phyloP scores from a whole-genome alignment of 2,329 filamentous ascomycete species.

The Colletotrichum abscissum region DNA sequence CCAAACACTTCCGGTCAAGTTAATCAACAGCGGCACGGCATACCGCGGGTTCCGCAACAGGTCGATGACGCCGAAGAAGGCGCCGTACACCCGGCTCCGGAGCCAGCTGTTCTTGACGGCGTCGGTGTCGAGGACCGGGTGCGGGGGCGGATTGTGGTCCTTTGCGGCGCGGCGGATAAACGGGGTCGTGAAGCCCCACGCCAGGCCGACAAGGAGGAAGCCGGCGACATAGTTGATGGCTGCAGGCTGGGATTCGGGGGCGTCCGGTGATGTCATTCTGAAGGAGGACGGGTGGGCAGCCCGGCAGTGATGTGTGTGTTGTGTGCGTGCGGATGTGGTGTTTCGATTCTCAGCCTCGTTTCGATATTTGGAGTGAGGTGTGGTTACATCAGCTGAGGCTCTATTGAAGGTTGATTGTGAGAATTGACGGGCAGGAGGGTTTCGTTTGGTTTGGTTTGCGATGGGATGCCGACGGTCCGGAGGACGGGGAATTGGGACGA shows the following conservation, averaged over 20 bases:
- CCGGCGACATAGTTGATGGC: constrained; percentile 86
- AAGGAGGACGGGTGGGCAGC: too few species aligned
- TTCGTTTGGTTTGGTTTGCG: not conserved
- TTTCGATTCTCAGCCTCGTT: constrained; percentile 11
- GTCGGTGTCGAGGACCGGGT: constrained; percentile 63
- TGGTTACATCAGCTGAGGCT: constrained; percentile 14
- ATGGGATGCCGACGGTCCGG: not conserved
- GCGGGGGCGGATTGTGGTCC: constrained; percentile 73
- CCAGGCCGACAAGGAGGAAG: constrained; percentile 90
- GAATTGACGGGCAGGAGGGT: constrained; percentile 1
- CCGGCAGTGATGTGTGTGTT: not conserved
- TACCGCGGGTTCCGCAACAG: constrained; percentile 85
- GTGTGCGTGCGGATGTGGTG: not conserved
- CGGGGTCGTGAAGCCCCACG: constrained; percentile 92
- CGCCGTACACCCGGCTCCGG: constrained; percentile 69
- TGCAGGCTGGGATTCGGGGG: constrained; percentile 52
- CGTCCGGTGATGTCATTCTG: constrained; percentile 29
- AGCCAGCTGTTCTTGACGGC: constrained; percentile 69
- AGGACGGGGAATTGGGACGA: not conserved
- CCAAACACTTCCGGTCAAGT: constrained; percentile 94
- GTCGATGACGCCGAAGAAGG: constrained; percentile 81
- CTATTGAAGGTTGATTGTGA: not conserved
- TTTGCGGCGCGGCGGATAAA: constrained; percentile 91
- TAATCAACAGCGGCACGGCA: constrained; percentile 84
- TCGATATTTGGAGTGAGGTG: not conserved